Evolutionary conservation across 352 stramenopile species (phyloP).

Genomic region (Aphanomyces stellatus): DNA sequence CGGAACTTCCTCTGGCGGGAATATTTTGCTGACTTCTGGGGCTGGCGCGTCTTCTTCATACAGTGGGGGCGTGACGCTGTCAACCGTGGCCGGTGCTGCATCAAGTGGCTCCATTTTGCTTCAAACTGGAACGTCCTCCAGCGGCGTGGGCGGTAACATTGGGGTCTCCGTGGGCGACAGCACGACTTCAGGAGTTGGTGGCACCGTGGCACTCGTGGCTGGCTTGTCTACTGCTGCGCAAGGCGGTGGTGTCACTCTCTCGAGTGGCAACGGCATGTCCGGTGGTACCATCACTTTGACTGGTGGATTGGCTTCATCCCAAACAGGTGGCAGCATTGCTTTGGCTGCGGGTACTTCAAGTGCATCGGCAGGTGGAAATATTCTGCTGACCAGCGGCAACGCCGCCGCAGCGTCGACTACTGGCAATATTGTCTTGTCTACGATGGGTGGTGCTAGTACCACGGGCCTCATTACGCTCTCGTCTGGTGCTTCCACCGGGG

Average conservation of each 20-base stretch:
- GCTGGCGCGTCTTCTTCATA: neutral
- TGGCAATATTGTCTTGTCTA: conserved; percentile 28
- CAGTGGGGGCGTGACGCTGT: neutral
- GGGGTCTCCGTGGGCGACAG: conserved; percentile 25
- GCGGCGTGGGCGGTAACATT: conserved; percentile 22
- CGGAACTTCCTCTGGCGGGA: conserved; percentile 37
- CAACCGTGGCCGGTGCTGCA: neutral
- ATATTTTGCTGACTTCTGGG: neutral
- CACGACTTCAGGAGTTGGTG: conserved; percentile 12
- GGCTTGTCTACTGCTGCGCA: conserved; percentile 22
- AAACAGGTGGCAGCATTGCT: conserved; percentile 21
- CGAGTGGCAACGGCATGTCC: conserved; percentile 23
- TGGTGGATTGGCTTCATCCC: conserved; percentile 15
- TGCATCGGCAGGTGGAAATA: conserved; percentile 6
- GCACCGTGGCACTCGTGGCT: conserved; percentile 22
- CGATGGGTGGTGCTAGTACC: conserved; percentile 22
- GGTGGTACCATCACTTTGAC: conserved; percentile 26
- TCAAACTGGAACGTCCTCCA: conserved; percentile 9
- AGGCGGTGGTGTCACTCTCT: conserved; percentile 29
- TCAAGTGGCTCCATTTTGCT: neutral
- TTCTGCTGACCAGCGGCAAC: conserved; percentile 25
- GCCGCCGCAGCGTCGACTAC: conserved; percentile 23
- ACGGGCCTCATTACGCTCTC: conserved; percentile 32
- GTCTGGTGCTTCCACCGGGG: conserved; percentile 22
- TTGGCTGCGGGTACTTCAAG: conserved; percentile 25